A percentile compares a stretch with the other conserved stretches of the same genome.
Conservation (phyloP, 2,329 filamentous ascomycete genomes). For the Nakataea oryzae region DNA sequence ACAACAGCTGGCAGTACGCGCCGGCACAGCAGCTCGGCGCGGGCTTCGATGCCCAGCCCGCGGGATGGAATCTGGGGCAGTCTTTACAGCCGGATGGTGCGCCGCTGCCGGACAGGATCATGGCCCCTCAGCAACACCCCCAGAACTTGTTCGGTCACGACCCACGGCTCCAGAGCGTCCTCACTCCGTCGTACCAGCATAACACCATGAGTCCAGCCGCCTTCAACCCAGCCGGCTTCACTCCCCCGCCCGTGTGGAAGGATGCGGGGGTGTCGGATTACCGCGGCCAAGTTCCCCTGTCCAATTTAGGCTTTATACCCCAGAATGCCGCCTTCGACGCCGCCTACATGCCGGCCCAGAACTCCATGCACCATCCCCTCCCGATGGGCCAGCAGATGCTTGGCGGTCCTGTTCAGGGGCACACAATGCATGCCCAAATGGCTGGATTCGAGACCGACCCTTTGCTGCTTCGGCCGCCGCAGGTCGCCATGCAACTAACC, state of each 20-base stretch:
- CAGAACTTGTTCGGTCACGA: conserved; percentile 10
- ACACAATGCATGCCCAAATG: not conserved
- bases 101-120: not conserved
- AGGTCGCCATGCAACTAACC: conserved; percentile 13
- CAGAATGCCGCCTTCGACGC: conserved; percentile 21
- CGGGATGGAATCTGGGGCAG: conserved; percentile 2
- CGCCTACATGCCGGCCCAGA: conserved; percentile 19
- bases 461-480: not conserved
- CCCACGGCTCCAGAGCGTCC: conserved; percentile 15
- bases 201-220: conserved; percentile 22
- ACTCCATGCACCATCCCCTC: conserved; percentile 8
- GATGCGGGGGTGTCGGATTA: conserved; percentile 22
- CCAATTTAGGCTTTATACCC: conserved; percentile 21
- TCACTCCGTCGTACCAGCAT: conserved; percentile 22
- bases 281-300: conserved; percentile 18
- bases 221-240: conserved; percentile 27
- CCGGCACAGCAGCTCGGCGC: not conserved
- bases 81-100: not conserved
- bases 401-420: not conserved
- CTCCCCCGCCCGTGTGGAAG: conserved; percentile 25
- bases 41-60: not conserved
- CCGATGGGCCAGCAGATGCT: conserved; percentile 3
- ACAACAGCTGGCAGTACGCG: not conserved
- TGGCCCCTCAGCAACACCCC: not conserved
- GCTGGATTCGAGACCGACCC: not conserved